phyloP scores from a whole-genome alignment of 257 asterid species.

The Solanum microdontum region DNA sequence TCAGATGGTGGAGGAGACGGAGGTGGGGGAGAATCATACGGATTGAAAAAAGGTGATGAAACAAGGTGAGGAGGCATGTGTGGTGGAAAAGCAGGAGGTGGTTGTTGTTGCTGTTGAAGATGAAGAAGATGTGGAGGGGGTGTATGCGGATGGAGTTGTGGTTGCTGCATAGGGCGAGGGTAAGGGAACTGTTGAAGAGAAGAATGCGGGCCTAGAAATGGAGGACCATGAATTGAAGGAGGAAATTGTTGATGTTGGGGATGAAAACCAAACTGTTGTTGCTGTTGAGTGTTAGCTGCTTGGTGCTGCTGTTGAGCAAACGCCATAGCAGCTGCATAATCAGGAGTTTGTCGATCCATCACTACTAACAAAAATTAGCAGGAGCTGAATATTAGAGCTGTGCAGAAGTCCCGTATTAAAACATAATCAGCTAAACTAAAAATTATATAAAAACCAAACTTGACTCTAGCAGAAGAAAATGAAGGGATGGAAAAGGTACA shows the following conservation, averaged over 20 bases:
- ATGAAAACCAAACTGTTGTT: conserved; percentile 69
- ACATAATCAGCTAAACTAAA: background rate
- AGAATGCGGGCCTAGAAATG: conserved; percentile 74
- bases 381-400: background rate
- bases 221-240: conserved; percentile 71
- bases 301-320: conserved; percentile 73
- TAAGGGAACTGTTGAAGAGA: conserved; percentile 77
- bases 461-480: background rate
- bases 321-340: conserved; percentile 66
- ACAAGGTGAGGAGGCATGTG: conserved; percentile 65
- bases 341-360: conserved; percentile 88
- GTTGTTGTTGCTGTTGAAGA: conserved; percentile 35
- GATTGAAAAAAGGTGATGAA: conserved; percentile 62
- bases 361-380: conserved; percentile 5
- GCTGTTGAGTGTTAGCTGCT: conserved; percentile 38
- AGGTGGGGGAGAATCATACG: conserved; percentile 66
- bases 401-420: background rate
- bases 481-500: background rate
- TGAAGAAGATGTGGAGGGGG: conserved; percentile 65
- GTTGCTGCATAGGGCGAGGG: conserved; percentile 71
- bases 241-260: conserved; percentile 87
- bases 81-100: conserved; percentile 59
- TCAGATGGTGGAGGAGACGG: conserved; percentile 90
- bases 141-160: conserved; percentile 47
- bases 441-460: background rate